Conservation (phyloP, 257 asterid species). For the Solanum rostratum region DNA sequence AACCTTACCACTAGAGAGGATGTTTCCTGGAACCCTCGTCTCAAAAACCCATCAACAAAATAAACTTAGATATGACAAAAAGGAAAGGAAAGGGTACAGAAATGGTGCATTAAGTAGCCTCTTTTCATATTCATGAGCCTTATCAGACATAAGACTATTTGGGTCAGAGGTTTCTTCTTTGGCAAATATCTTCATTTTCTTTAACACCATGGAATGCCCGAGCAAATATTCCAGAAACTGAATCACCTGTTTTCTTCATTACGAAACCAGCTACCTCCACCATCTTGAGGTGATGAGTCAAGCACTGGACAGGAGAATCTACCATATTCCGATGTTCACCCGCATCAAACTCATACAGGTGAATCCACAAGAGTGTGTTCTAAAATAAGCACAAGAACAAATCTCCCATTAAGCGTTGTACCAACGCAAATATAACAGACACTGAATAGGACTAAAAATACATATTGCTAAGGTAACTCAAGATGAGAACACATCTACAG, state of each 20-base stretch:
- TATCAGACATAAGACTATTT: not conserved
- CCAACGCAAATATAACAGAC: not conserved
- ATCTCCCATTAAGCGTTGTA: not conserved
- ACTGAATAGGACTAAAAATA: not conserved
- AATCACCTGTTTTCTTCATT: not conserved
- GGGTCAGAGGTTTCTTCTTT: not conserved
- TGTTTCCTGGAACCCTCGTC: too few relatives aligned
- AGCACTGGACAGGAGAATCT: not conserved
- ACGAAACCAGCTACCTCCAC: not conserved
- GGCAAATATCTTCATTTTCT: not conserved
- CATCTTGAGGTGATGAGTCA: not conserved
- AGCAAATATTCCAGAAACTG: not conserved
- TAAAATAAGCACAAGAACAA: not conserved
- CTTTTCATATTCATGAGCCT: not conserved
- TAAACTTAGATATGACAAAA: too few relatives aligned
- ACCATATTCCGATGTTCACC: not conserved
- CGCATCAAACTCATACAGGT: constrained; percentile 1
- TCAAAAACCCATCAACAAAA: too few relatives aligned
- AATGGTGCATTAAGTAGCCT: not conserved
- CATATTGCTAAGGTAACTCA: not conserved
- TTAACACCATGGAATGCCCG: not conserved
- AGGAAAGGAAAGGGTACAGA: too few relatives aligned
- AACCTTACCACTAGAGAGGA: too few relatives aligned
- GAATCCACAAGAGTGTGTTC: not conserved
- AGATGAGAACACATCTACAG: not conserved